phyloP scores from a whole-genome alignment of 2,329 filamentous ascomycete genomes.

The Fusarium sp. region DNA sequence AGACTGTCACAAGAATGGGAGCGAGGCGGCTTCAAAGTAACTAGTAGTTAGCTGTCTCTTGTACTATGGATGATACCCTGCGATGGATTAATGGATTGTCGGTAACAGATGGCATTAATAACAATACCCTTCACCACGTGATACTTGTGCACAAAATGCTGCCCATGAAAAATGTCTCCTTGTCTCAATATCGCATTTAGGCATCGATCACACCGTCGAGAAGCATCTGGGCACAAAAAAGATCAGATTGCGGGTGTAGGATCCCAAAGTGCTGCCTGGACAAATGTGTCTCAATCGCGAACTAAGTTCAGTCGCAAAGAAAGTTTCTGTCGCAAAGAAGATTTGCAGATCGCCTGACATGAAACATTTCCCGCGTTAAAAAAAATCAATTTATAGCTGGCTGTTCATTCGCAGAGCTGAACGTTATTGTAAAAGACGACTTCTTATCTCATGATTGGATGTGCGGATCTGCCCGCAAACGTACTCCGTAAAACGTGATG shows the following conservation, averaged over 20 bases:
- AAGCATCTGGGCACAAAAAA: too few species aligned
- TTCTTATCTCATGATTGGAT: not conserved
- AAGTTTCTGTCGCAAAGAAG: not conserved
- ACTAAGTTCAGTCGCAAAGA: not conserved
- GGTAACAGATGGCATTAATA: not conserved
- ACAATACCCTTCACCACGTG: not conserved
- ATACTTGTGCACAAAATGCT: not conserved
- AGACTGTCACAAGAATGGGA: too few species aligned
- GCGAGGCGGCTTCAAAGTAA: too few species aligned
- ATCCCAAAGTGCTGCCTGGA: too few species aligned
- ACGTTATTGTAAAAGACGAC: not conserved
- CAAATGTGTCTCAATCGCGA: too few species aligned
- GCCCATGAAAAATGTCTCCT: rapidly evolving
- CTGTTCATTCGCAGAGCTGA: not conserved
- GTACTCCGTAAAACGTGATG: not conserved
- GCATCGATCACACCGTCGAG: too few species aligned
- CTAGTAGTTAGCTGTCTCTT: too few species aligned
- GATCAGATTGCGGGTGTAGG: too few species aligned
- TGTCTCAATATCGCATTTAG: not conserved
- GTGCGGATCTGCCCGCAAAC: not conserved
- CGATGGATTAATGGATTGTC: not conserved
- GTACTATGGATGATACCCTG: not conserved
- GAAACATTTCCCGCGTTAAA: not conserved
- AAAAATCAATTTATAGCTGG: not conserved
- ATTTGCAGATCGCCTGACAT: not conserved